phyloP scores from a whole-genome alignment of 2,329 filamentous ascomycete genomes.

The Diaporthe australafricana region DNA sequence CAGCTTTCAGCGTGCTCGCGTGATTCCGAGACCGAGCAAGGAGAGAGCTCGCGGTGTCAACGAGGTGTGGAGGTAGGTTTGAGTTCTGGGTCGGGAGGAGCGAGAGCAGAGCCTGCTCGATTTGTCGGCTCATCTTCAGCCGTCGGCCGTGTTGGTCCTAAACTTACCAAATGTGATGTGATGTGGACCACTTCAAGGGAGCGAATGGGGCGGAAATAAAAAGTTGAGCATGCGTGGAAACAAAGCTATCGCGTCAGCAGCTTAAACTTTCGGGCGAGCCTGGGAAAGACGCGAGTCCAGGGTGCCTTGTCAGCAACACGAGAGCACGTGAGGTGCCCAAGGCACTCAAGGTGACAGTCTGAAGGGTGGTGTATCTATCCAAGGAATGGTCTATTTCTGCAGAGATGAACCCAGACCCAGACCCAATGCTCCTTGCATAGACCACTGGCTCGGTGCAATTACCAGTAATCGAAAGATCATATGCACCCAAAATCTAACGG shows the following conservation, averaged over 20 bases:
- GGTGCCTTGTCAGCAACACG: constrained; percentile 25
- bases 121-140: constrained; percentile 74
- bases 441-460: too few relatives aligned
- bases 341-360: neutral
- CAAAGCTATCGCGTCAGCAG: neutral
- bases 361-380: too few relatives aligned
- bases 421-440: too few relatives aligned
- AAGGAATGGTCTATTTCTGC: too few relatives aligned
- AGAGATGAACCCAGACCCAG: too few relatives aligned
- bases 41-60: constrained; percentile 78
- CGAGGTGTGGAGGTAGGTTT: constrained; percentile 74
- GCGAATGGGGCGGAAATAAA: neutral
- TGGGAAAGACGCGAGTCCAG: constrained; percentile 28
- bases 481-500: too few relatives aligned
- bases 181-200: neutral
- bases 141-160: too few relatives aligned
- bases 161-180: neutral
- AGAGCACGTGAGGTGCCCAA: constrained; percentile 28
- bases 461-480: too few relatives aligned
- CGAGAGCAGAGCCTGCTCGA: constrained; percentile 79
- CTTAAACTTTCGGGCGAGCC: constrained; percentile 18
- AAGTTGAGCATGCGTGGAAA: neutral
- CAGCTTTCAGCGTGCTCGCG: constrained; percentile 81
- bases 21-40: constrained; percentile 84
- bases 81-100: constrained; percentile 79